A percentile compares a stretch with the other conserved stretches of the same genome.
phyloP scores from a whole-genome alignment of 2,329 filamentous ascomycete genomes.

The Diaporthe nobilis region DNA sequence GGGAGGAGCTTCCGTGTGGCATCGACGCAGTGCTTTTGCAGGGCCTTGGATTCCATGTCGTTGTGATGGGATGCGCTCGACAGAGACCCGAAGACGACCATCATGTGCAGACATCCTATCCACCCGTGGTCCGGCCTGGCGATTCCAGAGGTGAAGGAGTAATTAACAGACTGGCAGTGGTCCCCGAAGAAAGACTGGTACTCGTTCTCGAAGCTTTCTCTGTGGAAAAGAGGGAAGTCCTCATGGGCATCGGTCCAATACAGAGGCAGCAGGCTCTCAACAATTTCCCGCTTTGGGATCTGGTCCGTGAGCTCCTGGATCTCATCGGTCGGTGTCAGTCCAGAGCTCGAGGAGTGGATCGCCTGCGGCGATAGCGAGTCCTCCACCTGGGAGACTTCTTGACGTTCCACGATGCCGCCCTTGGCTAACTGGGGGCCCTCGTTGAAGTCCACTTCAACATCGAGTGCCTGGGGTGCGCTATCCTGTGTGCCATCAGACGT shows the following conservation, averaged over 20 bases:
- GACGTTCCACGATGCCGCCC: neutral
- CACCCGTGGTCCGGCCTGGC: conserved; percentile 25
- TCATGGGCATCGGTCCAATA: conserved; percentile 8
- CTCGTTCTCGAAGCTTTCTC: conserved; percentile 8
- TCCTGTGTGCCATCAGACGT: neutral
- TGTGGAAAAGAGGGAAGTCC: conserved; percentile 19
- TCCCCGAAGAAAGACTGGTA: conserved; percentile 11
- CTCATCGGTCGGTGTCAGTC: conserved; percentile 3
- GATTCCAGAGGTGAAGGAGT: neutral
- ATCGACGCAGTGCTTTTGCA: conserved; percentile 47
- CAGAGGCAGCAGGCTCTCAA: neutral
- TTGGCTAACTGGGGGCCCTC: neutral
- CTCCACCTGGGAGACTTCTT: conserved; percentile 4
- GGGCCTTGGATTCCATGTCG: conserved; percentile 47
- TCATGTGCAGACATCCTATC: conserved; percentile 20
- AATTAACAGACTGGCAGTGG: neutral
- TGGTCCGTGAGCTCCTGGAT: conserved; percentile 20
- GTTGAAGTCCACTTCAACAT: neutral
- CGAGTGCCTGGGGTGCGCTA: neutral
- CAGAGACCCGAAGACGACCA: conserved; percentile 45
- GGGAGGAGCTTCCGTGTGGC: conserved; percentile 48
- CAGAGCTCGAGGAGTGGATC: neutral
- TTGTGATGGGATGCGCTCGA: conserved; percentile 32
- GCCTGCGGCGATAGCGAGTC: conserved; percentile 17
- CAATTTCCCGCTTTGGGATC: neutral